A percentile compares a stretch with the other conserved stretches of the same genome.
Evolutionary conservation across 1,284 basidiomycete species (phyloP).

Genomic region (Trametes versicolor): DNA sequence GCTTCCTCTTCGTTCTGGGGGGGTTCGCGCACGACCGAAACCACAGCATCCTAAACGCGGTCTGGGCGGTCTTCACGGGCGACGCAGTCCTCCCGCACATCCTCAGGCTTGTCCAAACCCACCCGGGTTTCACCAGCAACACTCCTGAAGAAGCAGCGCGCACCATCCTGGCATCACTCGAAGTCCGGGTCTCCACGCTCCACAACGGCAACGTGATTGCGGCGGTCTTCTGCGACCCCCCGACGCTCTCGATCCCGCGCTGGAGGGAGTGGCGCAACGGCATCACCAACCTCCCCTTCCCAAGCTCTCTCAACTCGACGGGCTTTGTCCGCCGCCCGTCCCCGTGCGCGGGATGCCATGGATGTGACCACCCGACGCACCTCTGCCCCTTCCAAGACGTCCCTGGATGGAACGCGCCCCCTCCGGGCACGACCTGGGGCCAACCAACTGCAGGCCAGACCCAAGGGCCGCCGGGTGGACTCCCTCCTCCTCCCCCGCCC

Average conservation of each 20-base stretch:
- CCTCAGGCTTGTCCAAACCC: neutral
- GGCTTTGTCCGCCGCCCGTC: neutral
- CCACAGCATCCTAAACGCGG: neutral
- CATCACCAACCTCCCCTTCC: neutral
- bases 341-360: neutral
- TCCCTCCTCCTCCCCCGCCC: neutral
- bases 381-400: constrained; percentile 1
- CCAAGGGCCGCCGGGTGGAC: neutral
- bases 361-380: neutral
- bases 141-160: neutral
- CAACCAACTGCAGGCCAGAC: neutral
- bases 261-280: neutral
- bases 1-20: neutral
- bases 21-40: neutral
- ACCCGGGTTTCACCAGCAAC: neutral
- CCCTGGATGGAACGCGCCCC: constrained; percentile 2
- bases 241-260: neutral
- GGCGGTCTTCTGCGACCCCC: neutral
- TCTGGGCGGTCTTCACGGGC: neutral
- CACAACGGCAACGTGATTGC: neutral
- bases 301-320: neutral
- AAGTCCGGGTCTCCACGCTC: neutral
- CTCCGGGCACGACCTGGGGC: neutral
- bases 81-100: neutral
- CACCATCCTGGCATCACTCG: neutral